phyloP scores from a whole-genome alignment of 805 yeast species.

The Nakazawaea ambrosiae region DNA sequence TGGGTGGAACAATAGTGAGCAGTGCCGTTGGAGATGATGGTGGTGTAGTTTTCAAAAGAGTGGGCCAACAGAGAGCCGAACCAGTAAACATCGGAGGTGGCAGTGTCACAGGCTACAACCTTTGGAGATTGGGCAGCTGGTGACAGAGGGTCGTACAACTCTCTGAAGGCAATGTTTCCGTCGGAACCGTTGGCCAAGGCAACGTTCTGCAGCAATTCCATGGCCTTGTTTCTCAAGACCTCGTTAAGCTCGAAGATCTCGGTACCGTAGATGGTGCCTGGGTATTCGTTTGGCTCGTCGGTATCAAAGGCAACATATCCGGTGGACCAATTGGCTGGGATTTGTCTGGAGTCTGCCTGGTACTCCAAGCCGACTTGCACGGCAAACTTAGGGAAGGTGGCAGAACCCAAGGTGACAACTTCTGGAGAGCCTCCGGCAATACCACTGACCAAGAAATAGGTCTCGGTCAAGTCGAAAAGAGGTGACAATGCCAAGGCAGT shows the following conservation, averaged over 20 bases:
- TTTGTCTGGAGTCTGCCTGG: conserved; percentile 46
- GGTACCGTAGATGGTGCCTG: conserved; percentile 51
- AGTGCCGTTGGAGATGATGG: conserved; percentile 48
- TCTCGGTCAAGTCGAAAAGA: conserved; percentile 47
- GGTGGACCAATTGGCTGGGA: conserved; percentile 46
- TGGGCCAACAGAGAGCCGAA: conserved; percentile 45
- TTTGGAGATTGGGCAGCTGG: conserved; percentile 45
- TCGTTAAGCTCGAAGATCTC: conserved; percentile 60
- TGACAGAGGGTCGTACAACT: conserved; percentile 36
- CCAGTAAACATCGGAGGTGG: conserved; percentile 57
- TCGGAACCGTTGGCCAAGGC: conserved; percentile 37
- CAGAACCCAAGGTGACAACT: conserved; percentile 51
- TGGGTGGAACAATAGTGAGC: conserved; percentile 56
- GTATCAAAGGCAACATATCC: conserved; percentile 56
- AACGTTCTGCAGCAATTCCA: conserved; percentile 40
- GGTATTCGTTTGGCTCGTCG: conserved; percentile 40
- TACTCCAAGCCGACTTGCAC: conserved; percentile 56
- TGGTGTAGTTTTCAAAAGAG: conserved; percentile 40
- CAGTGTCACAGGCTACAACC: conserved; percentile 47
- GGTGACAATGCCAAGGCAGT: conserved; percentile 49
- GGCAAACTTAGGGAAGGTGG: conserved; percentile 52
- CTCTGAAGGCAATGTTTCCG: conserved; percentile 37
- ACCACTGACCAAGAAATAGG: conserved; percentile 59
- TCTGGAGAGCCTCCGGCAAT: conserved; percentile 60
- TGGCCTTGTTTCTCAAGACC: conserved; percentile 50